Conservation (phyloP, 176 grass and related monocot genomes). For the Carex pumila region DNA sequence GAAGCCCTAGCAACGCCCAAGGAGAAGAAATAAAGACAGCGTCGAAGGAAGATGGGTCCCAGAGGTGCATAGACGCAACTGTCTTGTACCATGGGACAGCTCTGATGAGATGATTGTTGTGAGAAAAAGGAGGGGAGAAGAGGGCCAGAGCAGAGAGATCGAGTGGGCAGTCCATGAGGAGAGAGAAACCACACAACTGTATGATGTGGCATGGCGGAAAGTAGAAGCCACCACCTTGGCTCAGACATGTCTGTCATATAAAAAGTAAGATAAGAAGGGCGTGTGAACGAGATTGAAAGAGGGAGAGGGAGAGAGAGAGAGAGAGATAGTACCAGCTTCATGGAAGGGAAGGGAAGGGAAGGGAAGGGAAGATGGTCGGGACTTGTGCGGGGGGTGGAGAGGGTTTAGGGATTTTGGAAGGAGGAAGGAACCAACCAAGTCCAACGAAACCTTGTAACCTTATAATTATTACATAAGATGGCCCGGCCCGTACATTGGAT, state of each 20-base stretch:
- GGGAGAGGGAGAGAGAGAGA: background rate
- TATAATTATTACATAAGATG: too few relatives aligned
- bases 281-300: slow-evolving; percentile 14
- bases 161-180: slow-evolving; percentile 84
- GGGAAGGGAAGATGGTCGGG: too few relatives aligned
- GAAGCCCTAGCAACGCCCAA: slow-evolving; percentile 61
- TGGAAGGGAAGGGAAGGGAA: background rate
- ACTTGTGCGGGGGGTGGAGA: too few relatives aligned
- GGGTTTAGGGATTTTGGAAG: too few relatives aligned
- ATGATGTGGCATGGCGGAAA: slow-evolving; percentile 48
- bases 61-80: slow-evolving; percentile 31
- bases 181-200: slow-evolving; percentile 42
- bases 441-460: too few relatives aligned
- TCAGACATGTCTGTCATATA: slow-evolving; percentile 31
- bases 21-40: slow-evolving; percentile 70
- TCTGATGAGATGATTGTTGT: slow-evolving; percentile 29
- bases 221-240: slow-evolving; percentile 41
- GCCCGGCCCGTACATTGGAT: too few relatives aligned
- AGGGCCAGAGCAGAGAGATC: slow-evolving; percentile 56
- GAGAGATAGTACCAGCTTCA: slow-evolving; percentile 55
- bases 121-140: slow-evolving; percentile 34
- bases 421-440: too few relatives aligned
- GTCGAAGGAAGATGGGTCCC: slow-evolving; percentile 37
- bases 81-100: slow-evolving; percentile 61
- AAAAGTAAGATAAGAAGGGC: slow-evolving; percentile 8